Evolutionary conservation across 768 basidiomycete genomes (phyloP), one percentile per base, ranked within the genome.

Genomic region (Mycena pura): DNA sequence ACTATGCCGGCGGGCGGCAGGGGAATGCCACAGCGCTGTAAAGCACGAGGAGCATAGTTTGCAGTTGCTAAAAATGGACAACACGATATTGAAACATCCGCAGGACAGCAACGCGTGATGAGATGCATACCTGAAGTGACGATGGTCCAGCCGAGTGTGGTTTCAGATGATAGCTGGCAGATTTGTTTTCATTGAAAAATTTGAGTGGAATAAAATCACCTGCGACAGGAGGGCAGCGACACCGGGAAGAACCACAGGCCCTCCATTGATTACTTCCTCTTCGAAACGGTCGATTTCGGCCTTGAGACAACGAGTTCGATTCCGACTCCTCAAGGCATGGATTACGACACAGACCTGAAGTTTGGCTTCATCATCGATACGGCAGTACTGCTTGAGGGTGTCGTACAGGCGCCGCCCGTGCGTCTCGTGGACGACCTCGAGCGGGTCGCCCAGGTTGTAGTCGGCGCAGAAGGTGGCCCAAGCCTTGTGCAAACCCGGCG

Each of bases 321-420:
- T 29, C 48, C 27, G 28, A 32, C 48, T 32, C 19, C 51, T 54
- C 32, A 57, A 40, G 14, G 25, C 24, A 52, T 24, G 28, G 28
- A 25, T 36, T n/a, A 28, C 38, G 43, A 15, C n/a, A 68, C 82
- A 55, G 54, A 90, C 92, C 72, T 80, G 68, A 27, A 93, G 72
- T 63, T 81, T 80, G 8, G 69, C 68, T 66, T 88, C 84, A 51
- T 90, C 86, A 6, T 77, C 70, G 61, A 93, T 81, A 14, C 74
- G 76, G 72, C 92, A 93, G 68, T 82, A 84, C 66, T 89, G 87
- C 64, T 81, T 84, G 45, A 95, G 73, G 22, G 91, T 92, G 70
- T 95, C 93, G 45, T 83, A 78, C 13, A 93, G 78, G 57, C 93
- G 81, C 48, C 92, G 83, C 19, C 93, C 93, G 71, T 95, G 93